Conservation (phyloP, 305 asterid species). For the Nicotiana rustica region DNA sequence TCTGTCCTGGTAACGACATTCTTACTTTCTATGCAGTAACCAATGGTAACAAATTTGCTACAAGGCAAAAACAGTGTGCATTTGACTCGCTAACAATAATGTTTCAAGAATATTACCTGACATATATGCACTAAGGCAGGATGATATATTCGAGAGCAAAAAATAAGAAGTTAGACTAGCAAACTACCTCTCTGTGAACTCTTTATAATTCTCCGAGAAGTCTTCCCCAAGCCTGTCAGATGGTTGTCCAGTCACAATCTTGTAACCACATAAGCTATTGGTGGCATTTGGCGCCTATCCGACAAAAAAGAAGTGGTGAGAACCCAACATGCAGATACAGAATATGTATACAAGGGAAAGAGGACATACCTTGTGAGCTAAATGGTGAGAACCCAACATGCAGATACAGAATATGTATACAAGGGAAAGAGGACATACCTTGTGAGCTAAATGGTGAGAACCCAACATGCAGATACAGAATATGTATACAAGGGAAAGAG, state of each 20-base stretch:
- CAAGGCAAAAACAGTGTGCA: background rate
- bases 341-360: too few relatives aligned
- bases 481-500: constrained; percentile 35
- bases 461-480: constrained; percentile 31
- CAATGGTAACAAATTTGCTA: background rate
- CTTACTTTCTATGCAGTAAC: background rate
- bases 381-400: too few relatives aligned
- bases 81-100: background rate
- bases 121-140: background rate
- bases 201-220: constrained; percentile 82
- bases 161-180: constrained; percentile 10
- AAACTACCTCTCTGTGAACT: constrained; percentile 81
- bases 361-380: too few relatives aligned
- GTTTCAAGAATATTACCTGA: background rate
- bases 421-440: too few relatives aligned
- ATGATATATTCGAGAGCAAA: constrained; percentile 16
- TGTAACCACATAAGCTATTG: constrained; percentile 94
- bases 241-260: constrained; percentile 98
- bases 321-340: too few relatives aligned
- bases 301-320: constrained; percentile 41
- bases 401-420: too few relatives aligned
- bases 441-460: constrained; percentile 28
- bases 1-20: background rate
- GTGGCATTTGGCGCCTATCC: constrained; percentile 92
- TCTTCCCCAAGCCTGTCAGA: constrained; percentile 99